Conservation (phyloP, 2,329 filamentous ascomycete genomes). For the Phialocephala subalpina region DNA sequence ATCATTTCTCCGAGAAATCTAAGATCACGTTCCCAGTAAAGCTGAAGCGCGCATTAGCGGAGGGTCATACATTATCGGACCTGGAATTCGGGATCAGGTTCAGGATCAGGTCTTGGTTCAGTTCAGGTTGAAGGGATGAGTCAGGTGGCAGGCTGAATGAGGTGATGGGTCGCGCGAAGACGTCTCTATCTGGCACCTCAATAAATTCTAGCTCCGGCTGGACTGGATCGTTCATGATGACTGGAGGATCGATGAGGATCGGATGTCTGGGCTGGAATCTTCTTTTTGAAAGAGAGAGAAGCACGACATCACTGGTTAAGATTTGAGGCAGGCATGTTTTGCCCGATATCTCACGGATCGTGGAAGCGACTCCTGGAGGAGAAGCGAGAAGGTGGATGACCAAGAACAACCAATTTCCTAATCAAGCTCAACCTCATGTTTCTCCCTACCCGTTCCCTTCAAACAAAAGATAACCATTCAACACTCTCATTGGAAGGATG, state of each 20-base stretch:
- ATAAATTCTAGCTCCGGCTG: conserved; percentile 11
- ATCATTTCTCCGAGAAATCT: conserved; percentile 16
- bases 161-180: neutral
- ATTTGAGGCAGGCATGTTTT: conserved; percentile 15
- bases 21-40: no score
- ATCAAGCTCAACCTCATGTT: conserved; percentile 9
- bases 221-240: conserved; percentile 5
- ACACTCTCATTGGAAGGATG: conserved; percentile 12
- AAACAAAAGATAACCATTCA: conserved; percentile 9
- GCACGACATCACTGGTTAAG: conserved; percentile 25
- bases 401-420: conserved; percentile 20
- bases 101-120: neutral
- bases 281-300: neutral
- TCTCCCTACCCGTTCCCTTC: no score
- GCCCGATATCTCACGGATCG: conserved; percentile 11
- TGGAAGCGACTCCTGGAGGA: no score
- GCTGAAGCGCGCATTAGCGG: conserved; percentile 42
- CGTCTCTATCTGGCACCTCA: conserved; percentile 18
- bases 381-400: neutral
- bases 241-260: conserved; percentile 19
- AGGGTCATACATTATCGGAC: no score
- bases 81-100: conserved; percentile 1
- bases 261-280: conserved; percentile 13
- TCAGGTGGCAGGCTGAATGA: conserved; percentile 23
- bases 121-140: conserved; percentile 3